Conservation (phyloP, 1,139 yeast genomes). For the Debaryomyces sp. region DNA sequence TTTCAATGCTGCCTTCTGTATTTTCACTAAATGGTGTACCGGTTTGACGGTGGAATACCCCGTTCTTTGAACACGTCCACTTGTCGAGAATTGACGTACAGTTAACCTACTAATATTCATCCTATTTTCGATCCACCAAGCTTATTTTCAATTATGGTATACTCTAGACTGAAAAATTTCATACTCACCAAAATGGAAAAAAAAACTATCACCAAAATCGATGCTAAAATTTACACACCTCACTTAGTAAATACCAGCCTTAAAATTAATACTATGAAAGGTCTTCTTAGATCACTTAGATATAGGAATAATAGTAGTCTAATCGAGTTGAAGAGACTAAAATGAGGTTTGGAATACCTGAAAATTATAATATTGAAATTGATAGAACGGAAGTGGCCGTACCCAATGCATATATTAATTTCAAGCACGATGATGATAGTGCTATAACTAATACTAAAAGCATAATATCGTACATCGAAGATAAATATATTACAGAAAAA, state of each 20-base stretch:
- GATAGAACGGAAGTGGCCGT: conserved; percentile 7
- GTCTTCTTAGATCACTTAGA: background rate
- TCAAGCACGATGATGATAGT: background rate
- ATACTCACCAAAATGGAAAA: conserved; percentile 2
- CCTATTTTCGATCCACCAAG: background rate
- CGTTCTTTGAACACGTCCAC: conserved; percentile 49
- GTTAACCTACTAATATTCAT: conserved; percentile 25
- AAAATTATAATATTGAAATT: conserved; percentile 22
- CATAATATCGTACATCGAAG: conserved; percentile 4
- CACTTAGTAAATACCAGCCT: background rate
- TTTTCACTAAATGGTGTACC: conserved; percentile 84
- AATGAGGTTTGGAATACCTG: conserved; percentile 34
- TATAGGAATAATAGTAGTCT: background rate
- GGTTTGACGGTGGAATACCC: conserved; percentile 85
- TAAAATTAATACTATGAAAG: background rate
- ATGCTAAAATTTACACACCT: background rate
- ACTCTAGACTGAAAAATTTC: conserved; percentile 10
- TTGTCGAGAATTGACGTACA: conserved; percentile 50
- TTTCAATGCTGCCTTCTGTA: conserved; percentile 69
- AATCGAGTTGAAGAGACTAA: background rate
- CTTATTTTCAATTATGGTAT: background rate
- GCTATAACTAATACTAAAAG: background rate
- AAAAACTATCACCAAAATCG: background rate
- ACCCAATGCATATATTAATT: background rate
- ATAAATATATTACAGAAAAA: background rate